A percentile compares a stretch with the other conserved stretches of the same genome.
These are phyloP conservation scores for Phytophthora ramorum DNA, from an alignment of 352 stramenopile species.

Conservation along the genomic window DNA sequence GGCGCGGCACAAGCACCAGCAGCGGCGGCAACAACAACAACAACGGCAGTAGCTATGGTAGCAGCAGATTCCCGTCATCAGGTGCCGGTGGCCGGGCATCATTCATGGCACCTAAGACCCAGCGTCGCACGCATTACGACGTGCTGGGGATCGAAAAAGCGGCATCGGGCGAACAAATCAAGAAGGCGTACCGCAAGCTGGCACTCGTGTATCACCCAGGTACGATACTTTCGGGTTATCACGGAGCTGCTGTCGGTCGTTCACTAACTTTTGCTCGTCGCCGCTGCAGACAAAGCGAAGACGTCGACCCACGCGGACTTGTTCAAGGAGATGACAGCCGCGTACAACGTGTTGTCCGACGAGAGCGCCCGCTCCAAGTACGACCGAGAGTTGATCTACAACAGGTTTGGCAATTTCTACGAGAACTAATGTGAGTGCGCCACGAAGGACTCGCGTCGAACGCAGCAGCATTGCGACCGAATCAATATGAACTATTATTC, in stretches of 20 bases:
- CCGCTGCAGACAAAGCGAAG: slow-evolving; percentile 75
- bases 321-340: slow-evolving; percentile 90
- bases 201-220: slow-evolving; percentile 89
- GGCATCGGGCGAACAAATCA: slow-evolving; percentile 77
- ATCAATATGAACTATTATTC: slow-evolving; percentile 25
- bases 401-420: slow-evolving; percentile 63
- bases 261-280: slow-evolving; percentile 12
- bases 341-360: slow-evolving; percentile 87
- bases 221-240: slow-evolving; percentile 25
- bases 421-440: slow-evolving; percentile 31
- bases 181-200: slow-evolving; percentile 91
- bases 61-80: slow-evolving; percentile 30
- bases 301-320: slow-evolving; percentile 61
- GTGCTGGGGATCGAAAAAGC: slow-evolving; percentile 67
- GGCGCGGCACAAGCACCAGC: slow-evolving; percentile 26
- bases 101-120: slow-evolving; percentile 43
- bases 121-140: slow-evolving; percentile 80
- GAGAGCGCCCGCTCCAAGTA: slow-evolving; percentile 60
- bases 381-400: slow-evolving; percentile 74
- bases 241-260: not conserved
- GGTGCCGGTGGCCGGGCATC: slow-evolving; percentile 28
- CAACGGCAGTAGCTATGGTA: slow-evolving; percentile 7
- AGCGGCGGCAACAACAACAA: slow-evolving; percentile 18
- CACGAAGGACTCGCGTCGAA: slow-evolving; percentile 1
- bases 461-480: slow-evolving; percentile 3